These are phyloP conservation scores for Xylaria bambusicola DNA, from an alignment of 495 filamentous ascomycete genomes.

Conservation along the genomic window DNA sequence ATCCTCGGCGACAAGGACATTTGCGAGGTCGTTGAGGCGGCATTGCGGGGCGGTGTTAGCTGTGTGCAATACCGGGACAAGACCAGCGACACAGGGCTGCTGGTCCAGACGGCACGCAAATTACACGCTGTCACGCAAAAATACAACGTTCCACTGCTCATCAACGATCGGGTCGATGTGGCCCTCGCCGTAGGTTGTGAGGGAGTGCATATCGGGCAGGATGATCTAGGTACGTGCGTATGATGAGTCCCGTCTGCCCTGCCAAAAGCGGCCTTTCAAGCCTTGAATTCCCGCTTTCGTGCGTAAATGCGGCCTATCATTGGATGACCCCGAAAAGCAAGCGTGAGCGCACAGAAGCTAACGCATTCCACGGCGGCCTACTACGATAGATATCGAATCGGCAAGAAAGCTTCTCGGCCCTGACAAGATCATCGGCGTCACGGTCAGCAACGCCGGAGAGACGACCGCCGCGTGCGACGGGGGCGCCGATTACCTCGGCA, in stretches of 20 bases:
- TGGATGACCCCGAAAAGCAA: background rate
- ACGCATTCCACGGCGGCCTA: slow-evolving; percentile 9
- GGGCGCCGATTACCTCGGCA: slow-evolving; percentile 85
- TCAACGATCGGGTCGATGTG: slow-evolving; percentile 96
- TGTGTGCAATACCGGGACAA: slow-evolving; percentile 93
- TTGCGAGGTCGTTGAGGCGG: slow-evolving; percentile 71
- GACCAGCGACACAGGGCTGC: slow-evolving; percentile 69
- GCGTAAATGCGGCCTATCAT: background rate
- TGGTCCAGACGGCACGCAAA: slow-evolving; percentile 68
- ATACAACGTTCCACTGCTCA: slow-evolving; percentile 78
- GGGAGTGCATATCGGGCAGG: slow-evolving; percentile 92
- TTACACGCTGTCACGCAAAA: slow-evolving; percentile 68
- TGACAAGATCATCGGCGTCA: slow-evolving; percentile 68
- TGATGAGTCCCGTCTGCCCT: background rate
- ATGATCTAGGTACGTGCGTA: slow-evolving; percentile 74
- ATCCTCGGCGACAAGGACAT: slow-evolving; percentile 70
- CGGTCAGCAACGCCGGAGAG: slow-evolving; percentile 67
- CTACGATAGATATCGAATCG: slow-evolving; percentile 53
- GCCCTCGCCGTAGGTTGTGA: slow-evolving; percentile 83
- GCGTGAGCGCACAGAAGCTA: slow-evolving; percentile 11
- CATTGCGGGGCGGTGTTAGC: slow-evolving; percentile 79
- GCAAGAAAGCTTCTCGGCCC: slow-evolving; percentile 74
- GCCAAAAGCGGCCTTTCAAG: background rate
- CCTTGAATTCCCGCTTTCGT: background rate
- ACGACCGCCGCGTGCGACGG: slow-evolving; percentile 64